phyloP scores from a whole-genome alignment of 2,329 filamentous ascomycete species.

The Aquanectria penicillioides region DNA sequence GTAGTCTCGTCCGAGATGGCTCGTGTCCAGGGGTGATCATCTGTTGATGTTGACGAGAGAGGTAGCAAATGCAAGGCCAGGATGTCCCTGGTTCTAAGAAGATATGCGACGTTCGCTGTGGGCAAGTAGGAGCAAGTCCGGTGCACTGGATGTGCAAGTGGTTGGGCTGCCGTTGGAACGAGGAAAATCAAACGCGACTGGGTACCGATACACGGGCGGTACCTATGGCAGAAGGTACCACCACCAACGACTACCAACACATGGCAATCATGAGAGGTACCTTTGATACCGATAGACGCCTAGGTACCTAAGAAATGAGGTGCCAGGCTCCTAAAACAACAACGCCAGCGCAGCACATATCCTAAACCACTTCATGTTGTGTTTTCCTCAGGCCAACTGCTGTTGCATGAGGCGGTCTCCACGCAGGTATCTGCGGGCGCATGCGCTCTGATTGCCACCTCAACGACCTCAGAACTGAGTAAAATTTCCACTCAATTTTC shows the following conservation, averaged over 20 bases:
- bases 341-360: neutral
- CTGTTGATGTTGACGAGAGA: too few species aligned
- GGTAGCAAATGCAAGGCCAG: too few species aligned
- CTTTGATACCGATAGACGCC: neutral
- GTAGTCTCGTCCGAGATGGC: too few species aligned
- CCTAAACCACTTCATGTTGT: too few species aligned
- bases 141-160: too few species aligned
- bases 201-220: constrained; percentile 3
- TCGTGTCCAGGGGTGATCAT: neutral
- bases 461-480: neutral
- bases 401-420: neutral
- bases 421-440: neutral
- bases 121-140: too few species aligned
- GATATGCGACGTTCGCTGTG: neutral
- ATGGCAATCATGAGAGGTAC: neutral
- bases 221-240: constrained; percentile 1
- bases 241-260: too few species aligned
- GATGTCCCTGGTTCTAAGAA: constrained; percentile 1
- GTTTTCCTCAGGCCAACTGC: neutral
- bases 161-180: constrained; percentile 3
- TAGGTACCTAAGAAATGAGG: neutral
- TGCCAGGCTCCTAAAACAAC: neutral
- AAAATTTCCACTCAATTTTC: neutral
- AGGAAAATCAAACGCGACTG: constrained; percentile 32
- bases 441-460: neutral